phyloP scores from a whole-genome alignment of 345 rosid genomes.

The Populus deltoides region DNA sequence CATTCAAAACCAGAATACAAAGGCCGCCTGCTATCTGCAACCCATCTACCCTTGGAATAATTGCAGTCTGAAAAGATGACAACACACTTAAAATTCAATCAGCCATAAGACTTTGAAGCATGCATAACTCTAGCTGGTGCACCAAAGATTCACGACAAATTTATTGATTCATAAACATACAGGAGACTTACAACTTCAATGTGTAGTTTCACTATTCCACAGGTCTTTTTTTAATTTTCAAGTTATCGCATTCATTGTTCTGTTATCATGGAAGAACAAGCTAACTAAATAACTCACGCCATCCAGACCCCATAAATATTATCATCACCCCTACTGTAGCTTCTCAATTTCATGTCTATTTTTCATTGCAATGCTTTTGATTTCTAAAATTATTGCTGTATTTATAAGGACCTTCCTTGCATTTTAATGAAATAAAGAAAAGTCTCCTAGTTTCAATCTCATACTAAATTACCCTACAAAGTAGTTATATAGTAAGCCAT shows the following conservation, averaged over 20 bases:
- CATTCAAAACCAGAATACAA: conserved; percentile 27
- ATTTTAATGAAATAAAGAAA: not conserved
- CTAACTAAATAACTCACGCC: not conserved
- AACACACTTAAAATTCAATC: conserved; percentile 1
- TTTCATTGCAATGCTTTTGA: not conserved
- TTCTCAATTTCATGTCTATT: not conserved
- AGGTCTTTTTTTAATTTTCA: not conserved
- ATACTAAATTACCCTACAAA: not conserved
- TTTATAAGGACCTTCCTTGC: not conserved
- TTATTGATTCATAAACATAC: conserved; percentile 1
- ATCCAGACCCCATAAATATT: not conserved
- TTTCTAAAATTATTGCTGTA: not conserved
- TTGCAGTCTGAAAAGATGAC: conserved; percentile 22
- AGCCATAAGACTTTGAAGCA: not conserved
- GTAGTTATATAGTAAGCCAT: not conserved
- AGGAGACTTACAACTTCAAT: not conserved
- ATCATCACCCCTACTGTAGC: not conserved
- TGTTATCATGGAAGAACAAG: not conserved
- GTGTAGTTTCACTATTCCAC: not conserved
- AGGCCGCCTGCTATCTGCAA: conserved; percentile 23
- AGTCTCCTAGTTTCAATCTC: not conserved
- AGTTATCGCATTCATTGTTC: not conserved
- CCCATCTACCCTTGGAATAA: conserved; percentile 36
- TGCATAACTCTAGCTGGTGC: not conserved
- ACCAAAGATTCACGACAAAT: conserved; percentile 8